Percentiles rank a stretch among this genome's conserved stretches.
Conservation (phyloP, 441 rosid genomes). For the Corymbia citriodora region DNA sequence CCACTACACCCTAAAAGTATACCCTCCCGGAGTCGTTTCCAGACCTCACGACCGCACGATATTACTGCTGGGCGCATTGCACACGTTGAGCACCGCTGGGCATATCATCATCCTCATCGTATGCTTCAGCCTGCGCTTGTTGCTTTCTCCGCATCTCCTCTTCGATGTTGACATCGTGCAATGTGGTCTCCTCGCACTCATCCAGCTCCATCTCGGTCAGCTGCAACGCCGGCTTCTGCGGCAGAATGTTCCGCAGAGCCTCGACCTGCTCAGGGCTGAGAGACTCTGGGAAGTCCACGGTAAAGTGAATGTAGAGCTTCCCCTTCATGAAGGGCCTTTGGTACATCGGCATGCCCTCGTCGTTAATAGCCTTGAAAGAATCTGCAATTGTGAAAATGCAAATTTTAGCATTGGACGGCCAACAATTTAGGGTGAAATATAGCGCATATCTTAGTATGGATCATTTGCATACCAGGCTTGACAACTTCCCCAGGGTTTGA, state of each 20-base stretch:
- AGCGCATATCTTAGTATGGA: neutral
- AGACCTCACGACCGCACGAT: neutral
- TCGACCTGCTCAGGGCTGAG: conserved; percentile 51
- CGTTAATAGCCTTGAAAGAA: conserved; percentile 63
- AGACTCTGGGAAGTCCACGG: conserved; percentile 70
- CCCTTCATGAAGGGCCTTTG: conserved; percentile 78
- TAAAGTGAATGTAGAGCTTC: conserved; percentile 68
- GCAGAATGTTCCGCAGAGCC: conserved; percentile 55
- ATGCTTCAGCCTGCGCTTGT: conserved; percentile 51
- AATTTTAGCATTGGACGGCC: too few relatives aligned
- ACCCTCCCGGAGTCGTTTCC: neutral
- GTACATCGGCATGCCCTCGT: conserved; percentile 79
- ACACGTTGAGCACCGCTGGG: conserved; percentile 59
- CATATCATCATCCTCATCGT: conserved; percentile 54
- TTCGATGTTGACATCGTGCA: conserved; percentile 70
- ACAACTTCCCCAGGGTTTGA: conserved; percentile 69
- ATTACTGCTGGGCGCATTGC: conserved; percentile 82
- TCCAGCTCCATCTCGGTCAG: conserved; percentile 65
- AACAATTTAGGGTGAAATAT: neutral
- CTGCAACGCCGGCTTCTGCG: conserved; percentile 10
- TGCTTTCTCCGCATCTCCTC: conserved; percentile 78
- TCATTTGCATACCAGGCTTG: conserved; percentile 46
- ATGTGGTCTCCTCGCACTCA: conserved; percentile 75
- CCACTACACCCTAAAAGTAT: neutral
- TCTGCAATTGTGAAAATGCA: conserved; percentile 20